Base-by-base conservation (phyloP, 768 basidiomycete genomes). In the Boletus vinaceobasis region DNA sequence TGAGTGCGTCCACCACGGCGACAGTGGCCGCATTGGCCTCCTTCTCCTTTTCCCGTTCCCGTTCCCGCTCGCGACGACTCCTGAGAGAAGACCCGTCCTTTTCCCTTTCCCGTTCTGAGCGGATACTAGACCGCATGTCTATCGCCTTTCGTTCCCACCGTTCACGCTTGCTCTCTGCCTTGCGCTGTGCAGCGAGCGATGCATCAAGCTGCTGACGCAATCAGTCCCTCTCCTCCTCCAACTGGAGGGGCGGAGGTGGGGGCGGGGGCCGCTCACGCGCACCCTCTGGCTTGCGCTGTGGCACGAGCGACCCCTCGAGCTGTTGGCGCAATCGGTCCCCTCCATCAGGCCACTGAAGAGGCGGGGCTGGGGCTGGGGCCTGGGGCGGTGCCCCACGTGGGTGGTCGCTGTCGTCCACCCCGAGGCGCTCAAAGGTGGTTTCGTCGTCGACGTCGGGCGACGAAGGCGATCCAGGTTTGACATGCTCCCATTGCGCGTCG, bases 401-500 rank as follows among this genome's bases (percentile, higher is more conserved):
- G 2, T 36, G 50, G 27, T 50, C 48, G 4, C 43, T 31, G 4
- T 19, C 23, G 14, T n/a, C n/a, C n/a, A 63, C 55, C 33, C 55
- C 58, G 33, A 68, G 46, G n/a, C 40, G 54, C 48, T 66, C 65
- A 5, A 56, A 52, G 7, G 53, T 27, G 8, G 46, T 32, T 5
- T 58, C 60, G 14, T 66, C 65, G 29, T 65, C 66, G 15, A 15
- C 23, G 9, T 61, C 61, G 15, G 50, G 47, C 33, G 65, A 63
- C 21, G 58, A 27, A 1, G 60, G 53, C 15, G 65, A 37, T 1
- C 53, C 63, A 3, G 8, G 27, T 19, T 56, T 59, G 46, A 68
- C 40, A 32, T 66, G 56, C 23, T 66, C 66, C 65, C 65, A 68
- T 32, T 58, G 65, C 2, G 55, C 6, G 6, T 66, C 66, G n/a